These are phyloP conservation scores for Boletus semigastroideus DNA, from an alignment of 1,284 basidiomycete genomes.

Conservation along the genomic window DNA sequence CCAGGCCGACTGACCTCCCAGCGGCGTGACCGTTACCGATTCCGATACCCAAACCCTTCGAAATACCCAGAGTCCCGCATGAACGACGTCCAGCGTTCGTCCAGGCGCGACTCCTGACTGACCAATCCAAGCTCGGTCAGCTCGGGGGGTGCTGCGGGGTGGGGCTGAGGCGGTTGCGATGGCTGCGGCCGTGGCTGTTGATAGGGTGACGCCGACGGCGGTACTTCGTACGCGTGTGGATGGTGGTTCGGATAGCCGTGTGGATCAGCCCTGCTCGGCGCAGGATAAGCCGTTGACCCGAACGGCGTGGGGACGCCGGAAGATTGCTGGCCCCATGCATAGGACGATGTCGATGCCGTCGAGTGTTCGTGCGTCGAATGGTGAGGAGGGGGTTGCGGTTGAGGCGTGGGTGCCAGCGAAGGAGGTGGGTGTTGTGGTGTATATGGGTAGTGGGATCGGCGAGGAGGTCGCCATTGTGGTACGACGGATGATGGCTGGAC, in stretches of 20 bases:
- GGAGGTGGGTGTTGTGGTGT: constrained; percentile 18
- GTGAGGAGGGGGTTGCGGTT: constrained; percentile 11
- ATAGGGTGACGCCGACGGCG: constrained; percentile 8
- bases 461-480: constrained; percentile 32
- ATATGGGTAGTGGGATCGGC: constrained; percentile 31
- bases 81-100: constrained; percentile 59
- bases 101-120: constrained; percentile 51
- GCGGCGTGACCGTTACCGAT: constrained; percentile 13
- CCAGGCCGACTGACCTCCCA: not conserved
- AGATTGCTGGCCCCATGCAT: constrained; percentile 16
- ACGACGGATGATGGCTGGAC: constrained; percentile 13
- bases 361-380: constrained; percentile 12
- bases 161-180: constrained; percentile 6
- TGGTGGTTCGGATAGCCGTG: constrained; percentile 13
- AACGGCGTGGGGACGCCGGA: constrained; percentile 6
- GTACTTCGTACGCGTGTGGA: constrained; percentile 14
- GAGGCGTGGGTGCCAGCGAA: constrained; percentile 8
- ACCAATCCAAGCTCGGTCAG: constrained; percentile 53
- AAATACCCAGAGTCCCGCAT: constrained; percentile 53
- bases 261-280: constrained; percentile 1
- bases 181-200: constrained; percentile 1
- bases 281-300: constrained; percentile 10
- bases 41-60: constrained; percentile 33
- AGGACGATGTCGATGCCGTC: constrained; percentile 11
- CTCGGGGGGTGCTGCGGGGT: constrained; percentile 34